Conservation (phyloP, 75 land plant species). For the Pinus taeda region DNA sequence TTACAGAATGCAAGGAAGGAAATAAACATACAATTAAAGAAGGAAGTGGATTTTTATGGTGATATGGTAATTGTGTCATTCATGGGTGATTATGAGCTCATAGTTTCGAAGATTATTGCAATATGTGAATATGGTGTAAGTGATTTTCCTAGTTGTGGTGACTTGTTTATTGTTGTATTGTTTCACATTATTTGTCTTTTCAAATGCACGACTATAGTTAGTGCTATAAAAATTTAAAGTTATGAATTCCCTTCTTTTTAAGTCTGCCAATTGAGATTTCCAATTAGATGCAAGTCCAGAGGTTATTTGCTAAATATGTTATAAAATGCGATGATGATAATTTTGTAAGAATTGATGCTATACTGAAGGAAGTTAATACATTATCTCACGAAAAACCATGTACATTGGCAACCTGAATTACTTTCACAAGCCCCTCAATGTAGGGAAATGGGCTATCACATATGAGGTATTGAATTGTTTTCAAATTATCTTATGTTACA, state of each 20-base stretch:
- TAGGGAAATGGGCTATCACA: conserved; percentile 97
- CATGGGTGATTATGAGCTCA: conserved; percentile 82
- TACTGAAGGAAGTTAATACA: conserved; percentile 44
- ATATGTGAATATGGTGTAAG: conserved; percentile 89
- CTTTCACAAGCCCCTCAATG: conserved; percentile 76
- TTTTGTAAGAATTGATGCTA: conserved; percentile 74
- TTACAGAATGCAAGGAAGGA: conserved; percentile 75
- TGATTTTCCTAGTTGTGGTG: neutral
- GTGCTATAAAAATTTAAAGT: neutral
- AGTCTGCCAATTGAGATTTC: neutral
- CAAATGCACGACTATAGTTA: too few species aligned
- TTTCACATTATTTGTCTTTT: neutral
- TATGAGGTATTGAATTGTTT: conserved; percentile 61
- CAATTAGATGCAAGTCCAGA: conserved; percentile 41
- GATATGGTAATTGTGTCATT: conserved; percentile 88
- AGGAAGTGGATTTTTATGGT: conserved; percentile 88
- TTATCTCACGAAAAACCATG: conserved; percentile 28
- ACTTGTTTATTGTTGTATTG: neutral
- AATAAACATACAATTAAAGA: conserved; percentile 66
- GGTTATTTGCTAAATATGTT: conserved; percentile 60
- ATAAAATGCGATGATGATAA: conserved; percentile 99
- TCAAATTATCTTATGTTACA: neutral
- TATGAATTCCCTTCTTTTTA: neutral
- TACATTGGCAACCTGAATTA: conserved; percentile 86
- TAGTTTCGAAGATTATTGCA: conserved; percentile 86